A percentile compares a stretch with the other conserved stretches of the same genome.
Evolutionary conservation across 2,329 filamentous ascomycete genomes (phyloP).

Genomic region (Xylaria sp.): DNA sequence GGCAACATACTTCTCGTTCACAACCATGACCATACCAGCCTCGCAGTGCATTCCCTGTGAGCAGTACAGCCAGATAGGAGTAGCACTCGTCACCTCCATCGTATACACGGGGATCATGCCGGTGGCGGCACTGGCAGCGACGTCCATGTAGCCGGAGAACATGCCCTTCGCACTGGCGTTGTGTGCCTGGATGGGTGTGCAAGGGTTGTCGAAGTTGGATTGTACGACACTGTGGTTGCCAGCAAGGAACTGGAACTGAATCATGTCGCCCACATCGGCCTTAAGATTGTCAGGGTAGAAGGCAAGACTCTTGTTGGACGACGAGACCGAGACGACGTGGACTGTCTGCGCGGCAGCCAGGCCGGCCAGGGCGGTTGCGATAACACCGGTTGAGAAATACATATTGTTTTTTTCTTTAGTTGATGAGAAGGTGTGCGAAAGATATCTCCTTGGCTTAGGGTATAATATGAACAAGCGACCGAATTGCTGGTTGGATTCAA

Average conservation of each 20-base stretch:
- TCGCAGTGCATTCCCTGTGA: slow-evolving; percentile 80
- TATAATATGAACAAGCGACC: slow-evolving; percentile 36
- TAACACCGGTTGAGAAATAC: slow-evolving; percentile 61
- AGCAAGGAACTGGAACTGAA: slow-evolving; percentile 74
- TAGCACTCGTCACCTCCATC: slow-evolving; percentile 73
- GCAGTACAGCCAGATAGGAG: slow-evolving; percentile 84
- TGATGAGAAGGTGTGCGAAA: slow-evolving; percentile 26
- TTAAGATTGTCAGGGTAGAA: slow-evolving; percentile 75
- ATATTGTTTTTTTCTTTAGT: slow-evolving; percentile 56
- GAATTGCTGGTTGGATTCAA: slow-evolving; percentile 45
- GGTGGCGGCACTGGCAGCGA: slow-evolving; percentile 61
- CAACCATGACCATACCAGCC: slow-evolving; percentile 78
- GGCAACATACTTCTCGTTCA: slow-evolving; percentile 74
- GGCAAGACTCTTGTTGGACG: slow-evolving; percentile 64
- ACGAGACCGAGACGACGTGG: slow-evolving; percentile 74
- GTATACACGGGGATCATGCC: slow-evolving; percentile 75
- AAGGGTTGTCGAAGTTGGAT: slow-evolving; percentile 78
- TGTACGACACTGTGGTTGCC: slow-evolving; percentile 84
- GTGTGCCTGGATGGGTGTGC: slow-evolving; percentile 67
- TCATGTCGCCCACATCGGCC: slow-evolving; percentile 70
- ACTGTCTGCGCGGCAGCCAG: slow-evolving; percentile 56
- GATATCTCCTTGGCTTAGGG: slow-evolving; percentile 35
- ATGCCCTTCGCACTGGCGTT: slow-evolving; percentile 65
- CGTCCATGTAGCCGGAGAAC: slow-evolving; percentile 74
- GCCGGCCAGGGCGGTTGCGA: slow-evolving; percentile 59